Conservation (phyloP, 2,329 filamentous ascomycete genomes). For the Rhynchosporium graminicola region DNA sequence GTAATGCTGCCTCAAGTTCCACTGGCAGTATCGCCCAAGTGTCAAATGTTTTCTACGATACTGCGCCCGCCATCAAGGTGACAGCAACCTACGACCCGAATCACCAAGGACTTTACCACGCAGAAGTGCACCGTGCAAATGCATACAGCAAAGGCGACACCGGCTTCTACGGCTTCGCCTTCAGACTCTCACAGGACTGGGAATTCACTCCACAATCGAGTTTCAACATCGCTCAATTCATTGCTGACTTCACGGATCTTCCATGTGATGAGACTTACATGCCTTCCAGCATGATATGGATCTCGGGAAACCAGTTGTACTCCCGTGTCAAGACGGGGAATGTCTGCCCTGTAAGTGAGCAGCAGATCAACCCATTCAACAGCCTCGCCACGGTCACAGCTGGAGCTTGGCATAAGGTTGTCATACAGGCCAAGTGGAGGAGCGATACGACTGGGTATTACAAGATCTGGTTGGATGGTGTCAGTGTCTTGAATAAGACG, state of each 20-base stretch:
- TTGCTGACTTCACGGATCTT: slow-evolving; percentile 49
- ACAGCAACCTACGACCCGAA: slow-evolving; percentile 46
- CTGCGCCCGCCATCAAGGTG: slow-evolving; percentile 24
- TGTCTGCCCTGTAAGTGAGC: slow-evolving; percentile 39
- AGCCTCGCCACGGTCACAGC: slow-evolving; percentile 45
- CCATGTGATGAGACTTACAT: slow-evolving; percentile 49
- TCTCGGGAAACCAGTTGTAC: slow-evolving; percentile 46
- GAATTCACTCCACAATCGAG: slow-evolving; percentile 46
- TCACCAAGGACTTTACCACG: slow-evolving; percentile 51
- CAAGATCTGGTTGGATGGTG: slow-evolving; percentile 51
- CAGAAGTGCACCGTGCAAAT: slow-evolving; percentile 48
- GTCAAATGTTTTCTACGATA: slow-evolving; percentile 22
- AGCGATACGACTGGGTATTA: slow-evolving; percentile 47
- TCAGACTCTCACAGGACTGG: slow-evolving; percentile 51
- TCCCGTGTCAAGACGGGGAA: slow-evolving; percentile 47
- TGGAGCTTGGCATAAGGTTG: slow-evolving; percentile 50
- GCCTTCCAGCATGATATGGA: slow-evolving; percentile 52
- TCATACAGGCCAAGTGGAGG: slow-evolving; percentile 49
- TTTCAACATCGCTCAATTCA: slow-evolving; percentile 54
- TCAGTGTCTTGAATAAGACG: slow-evolving; percentile 45
- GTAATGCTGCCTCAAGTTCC: not conserved
- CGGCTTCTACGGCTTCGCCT: slow-evolving; percentile 53
- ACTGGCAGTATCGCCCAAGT: slow-evolving; percentile 20
- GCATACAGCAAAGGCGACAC: slow-evolving; percentile 49
- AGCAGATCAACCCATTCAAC: slow-evolving; percentile 40